These are phyloP conservation scores for Diaporthe sp. DNA, from an alignment of 2,329 filamentous ascomycete genomes.

Conservation along the genomic window DNA sequence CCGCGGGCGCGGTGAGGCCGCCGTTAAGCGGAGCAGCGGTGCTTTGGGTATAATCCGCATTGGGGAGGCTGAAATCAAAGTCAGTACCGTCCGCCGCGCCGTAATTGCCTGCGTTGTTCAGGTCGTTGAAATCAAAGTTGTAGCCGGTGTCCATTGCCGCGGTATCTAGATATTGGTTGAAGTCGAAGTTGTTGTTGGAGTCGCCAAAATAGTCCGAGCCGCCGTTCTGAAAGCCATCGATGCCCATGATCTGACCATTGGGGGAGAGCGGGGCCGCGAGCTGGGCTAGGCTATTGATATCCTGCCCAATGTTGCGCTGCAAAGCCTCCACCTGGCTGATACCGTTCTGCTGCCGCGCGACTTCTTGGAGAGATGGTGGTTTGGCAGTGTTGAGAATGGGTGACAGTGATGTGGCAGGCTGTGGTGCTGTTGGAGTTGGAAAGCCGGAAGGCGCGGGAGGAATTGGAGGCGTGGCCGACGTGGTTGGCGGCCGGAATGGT, in stretches of 20 bases:
- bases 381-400: conserved; percentile 63
- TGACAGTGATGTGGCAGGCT: conserved; percentile 76
- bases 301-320: conserved; percentile 45
- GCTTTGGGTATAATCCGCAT: neutral
- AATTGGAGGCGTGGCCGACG: conserved; percentile 49
- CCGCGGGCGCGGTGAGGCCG: conserved; percentile 39
- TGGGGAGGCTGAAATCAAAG: conserved; percentile 38
- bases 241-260: conserved; percentile 34
- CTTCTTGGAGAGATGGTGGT: conserved; percentile 21
- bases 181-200: conserved; percentile 55
- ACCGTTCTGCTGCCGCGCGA: conserved; percentile 64
- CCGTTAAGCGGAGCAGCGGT: conserved; percentile 24
- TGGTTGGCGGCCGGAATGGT: conserved; percentile 40
- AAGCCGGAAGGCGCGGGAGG: conserved; percentile 61
- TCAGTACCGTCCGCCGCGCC: conserved; percentile 43
- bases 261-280: conserved; percentile 32
- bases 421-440: conserved; percentile 60
- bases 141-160: conserved; percentile 54
- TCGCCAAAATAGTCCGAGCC: conserved; percentile 50
- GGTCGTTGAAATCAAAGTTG: conserved; percentile 34
- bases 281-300: conserved; percentile 48
- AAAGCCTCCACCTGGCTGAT: conserved; percentile 77
- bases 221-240: conserved; percentile 11
- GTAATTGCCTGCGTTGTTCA: conserved; percentile 46
- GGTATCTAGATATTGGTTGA: conserved; percentile 64